Evolutionary conservation across 2,329 filamentous ascomycete species (phyloP).

Genomic region (Fusarium burgessii): DNA sequence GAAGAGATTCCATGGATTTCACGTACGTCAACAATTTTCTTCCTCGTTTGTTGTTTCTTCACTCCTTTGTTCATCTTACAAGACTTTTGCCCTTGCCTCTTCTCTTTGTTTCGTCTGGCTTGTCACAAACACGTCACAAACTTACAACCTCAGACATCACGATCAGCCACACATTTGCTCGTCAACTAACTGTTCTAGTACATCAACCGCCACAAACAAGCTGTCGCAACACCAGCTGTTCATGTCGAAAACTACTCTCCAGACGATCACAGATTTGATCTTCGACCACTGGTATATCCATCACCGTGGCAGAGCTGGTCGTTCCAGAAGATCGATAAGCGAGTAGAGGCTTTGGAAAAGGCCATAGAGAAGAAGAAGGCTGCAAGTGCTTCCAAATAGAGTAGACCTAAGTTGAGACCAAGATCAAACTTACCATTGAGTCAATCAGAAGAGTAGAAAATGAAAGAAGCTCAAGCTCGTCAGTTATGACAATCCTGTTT

Average conservation of each 20-base stretch:
- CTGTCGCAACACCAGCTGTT: constrained; percentile 24
- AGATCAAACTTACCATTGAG: background rate
- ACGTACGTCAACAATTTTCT: background rate
- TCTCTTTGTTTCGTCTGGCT: background rate
- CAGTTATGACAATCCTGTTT: background rate
- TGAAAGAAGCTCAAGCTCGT: background rate
- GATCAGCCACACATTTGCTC: too few relatives aligned
- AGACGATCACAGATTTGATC: constrained; percentile 48
- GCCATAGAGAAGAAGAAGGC: constrained; percentile 25
- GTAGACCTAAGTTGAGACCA: background rate
- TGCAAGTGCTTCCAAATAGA: background rate
- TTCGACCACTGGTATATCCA: constrained; percentile 49
- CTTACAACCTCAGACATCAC: background rate
- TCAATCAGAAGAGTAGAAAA: background rate
- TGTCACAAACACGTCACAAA: background rate
- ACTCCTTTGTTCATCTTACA: background rate
- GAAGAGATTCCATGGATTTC: constrained; percentile 53
- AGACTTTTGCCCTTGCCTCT: background rate
- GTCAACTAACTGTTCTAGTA: background rate
- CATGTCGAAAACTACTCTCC: constrained; percentile 39
- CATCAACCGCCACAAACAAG: constrained; percentile 32
- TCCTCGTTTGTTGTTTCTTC: background rate
- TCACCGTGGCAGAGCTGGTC: constrained; percentile 50
- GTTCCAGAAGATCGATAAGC: constrained; percentile 56
- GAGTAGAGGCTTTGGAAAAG: constrained; percentile 51